Conservation (phyloP, 345 rosid genomes). For the Rhodomyrtus tomentosa region DNA sequence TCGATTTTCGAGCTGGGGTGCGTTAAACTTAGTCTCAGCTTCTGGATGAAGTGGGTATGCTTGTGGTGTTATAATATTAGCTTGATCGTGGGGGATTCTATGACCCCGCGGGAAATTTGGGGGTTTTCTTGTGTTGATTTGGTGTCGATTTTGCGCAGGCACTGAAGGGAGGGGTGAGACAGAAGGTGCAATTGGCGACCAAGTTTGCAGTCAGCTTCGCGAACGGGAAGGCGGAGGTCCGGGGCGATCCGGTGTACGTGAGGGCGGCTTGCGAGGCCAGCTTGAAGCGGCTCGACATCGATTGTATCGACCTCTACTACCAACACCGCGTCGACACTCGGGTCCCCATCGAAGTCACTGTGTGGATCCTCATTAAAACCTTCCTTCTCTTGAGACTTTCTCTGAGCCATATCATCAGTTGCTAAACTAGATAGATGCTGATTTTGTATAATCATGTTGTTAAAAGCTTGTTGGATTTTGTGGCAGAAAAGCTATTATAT, state of each 20-base stretch:
- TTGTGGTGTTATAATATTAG: too few species aligned
- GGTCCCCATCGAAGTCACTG: slow-evolving; percentile 55
- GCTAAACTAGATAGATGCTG: background rate
- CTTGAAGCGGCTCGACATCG: slow-evolving; percentile 41
- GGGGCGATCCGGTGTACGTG: slow-evolving; percentile 48
- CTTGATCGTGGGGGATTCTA: too few species aligned
- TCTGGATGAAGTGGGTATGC: too few species aligned
- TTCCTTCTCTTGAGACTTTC: background rate
- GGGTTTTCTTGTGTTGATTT: background rate
- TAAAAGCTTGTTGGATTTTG: background rate
- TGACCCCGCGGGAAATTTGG: background rate
- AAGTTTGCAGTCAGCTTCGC: slow-evolving; percentile 24
- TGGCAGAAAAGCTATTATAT: background rate
- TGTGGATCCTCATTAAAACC: background rate
- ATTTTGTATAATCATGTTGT: background rate
- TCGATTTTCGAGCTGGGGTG: too few species aligned
- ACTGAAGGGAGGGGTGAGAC: slow-evolving; percentile 43
- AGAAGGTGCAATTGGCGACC: slow-evolving; percentile 47
- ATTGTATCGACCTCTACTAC: slow-evolving; percentile 50
- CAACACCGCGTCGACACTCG: slow-evolving; percentile 44
- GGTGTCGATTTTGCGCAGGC: slow-evolving; percentile 17
- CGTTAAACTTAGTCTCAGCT: too few species aligned
- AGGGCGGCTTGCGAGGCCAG: slow-evolving; percentile 49
- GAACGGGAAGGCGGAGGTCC: slow-evolving; percentile 13
- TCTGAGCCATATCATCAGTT: background rate